phyloP scores from a whole-genome alignment of 495 filamentous ascomycete species.

The Xylaria curta region DNA sequence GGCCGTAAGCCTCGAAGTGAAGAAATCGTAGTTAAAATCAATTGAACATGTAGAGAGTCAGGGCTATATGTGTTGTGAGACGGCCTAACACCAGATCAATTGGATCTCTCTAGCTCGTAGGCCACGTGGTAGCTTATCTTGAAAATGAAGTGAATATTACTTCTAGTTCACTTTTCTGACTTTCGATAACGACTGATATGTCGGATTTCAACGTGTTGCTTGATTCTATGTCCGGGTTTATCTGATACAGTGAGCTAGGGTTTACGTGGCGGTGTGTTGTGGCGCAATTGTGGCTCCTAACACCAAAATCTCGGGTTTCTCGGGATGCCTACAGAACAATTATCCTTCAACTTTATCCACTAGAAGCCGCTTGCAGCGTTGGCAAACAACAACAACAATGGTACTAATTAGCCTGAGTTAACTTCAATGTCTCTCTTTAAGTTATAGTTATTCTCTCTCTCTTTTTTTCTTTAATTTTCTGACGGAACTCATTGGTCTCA shows the following conservation, averaged over 20 bases:
- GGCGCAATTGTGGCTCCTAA: slow-evolving; percentile 1
- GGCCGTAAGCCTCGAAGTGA: background rate
- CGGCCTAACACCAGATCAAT: no score
- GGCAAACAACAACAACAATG: slow-evolving; percentile 8
- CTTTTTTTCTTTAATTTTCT: background rate
- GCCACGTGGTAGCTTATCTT: background rate
- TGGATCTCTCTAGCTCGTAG: background rate
- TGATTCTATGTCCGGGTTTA: no score
- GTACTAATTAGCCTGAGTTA: background rate
- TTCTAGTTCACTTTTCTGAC: no score
- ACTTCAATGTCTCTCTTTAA: slow-evolving; percentile 17
- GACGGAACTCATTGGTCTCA: background rate
- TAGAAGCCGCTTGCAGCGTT: no score
- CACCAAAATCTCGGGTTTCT: background rate
- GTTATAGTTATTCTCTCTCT: background rate
- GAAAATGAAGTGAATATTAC: no score
- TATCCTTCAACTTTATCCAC: background rate
- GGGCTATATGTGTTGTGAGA: no score
- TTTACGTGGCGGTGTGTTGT: slow-evolving; percentile 10
- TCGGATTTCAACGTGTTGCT: no score
- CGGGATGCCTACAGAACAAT: background rate
- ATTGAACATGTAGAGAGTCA: no score
- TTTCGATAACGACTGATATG: background rate
- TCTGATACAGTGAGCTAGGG: no score
- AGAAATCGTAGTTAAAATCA: no score